Evolutionary conservation across 2,329 filamentous ascomycete species (phyloP).

Genomic region (Cytospora chrysosperma): DNA sequence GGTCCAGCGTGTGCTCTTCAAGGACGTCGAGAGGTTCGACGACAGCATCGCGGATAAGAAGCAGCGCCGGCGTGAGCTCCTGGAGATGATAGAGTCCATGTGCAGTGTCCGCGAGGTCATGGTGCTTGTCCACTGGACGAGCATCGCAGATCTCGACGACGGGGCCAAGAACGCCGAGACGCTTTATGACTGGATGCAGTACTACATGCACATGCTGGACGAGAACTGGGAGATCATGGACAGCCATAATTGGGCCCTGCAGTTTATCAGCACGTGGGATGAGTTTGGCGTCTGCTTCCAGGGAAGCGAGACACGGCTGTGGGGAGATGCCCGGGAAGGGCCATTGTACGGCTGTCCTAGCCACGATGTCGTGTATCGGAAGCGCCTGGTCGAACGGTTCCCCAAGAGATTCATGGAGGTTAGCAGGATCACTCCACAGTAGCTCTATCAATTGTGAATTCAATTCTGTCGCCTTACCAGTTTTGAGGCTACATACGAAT

Average conservation of each 20-base stretch:
- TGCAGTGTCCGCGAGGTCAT: constrained; percentile 23
- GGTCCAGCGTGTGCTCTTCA: constrained; percentile 22
- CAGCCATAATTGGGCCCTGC: constrained; percentile 22
- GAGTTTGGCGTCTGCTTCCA: constrained; percentile 24
- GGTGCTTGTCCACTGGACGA: constrained; percentile 25
- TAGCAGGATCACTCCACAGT: constrained; percentile 16
- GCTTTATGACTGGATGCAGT: constrained; percentile 25
- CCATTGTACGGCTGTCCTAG: constrained; percentile 24
- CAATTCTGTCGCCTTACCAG: neutral
- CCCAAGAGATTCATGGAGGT: constrained; percentile 22
- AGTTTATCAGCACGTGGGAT: constrained; percentile 24
- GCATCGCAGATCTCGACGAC: constrained; percentile 23
- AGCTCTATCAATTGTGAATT: neutral
- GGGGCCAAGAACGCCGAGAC: constrained; percentile 14
- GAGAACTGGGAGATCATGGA: constrained; percentile 24
- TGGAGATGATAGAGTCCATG: constrained; percentile 25
- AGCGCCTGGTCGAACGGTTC: constrained; percentile 23
- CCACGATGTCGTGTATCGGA: constrained; percentile 22
- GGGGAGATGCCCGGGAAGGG: constrained; percentile 23
- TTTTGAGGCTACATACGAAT: neutral
- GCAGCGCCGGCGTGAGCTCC: constrained; percentile 24
- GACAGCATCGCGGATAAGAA: constrained; percentile 24
- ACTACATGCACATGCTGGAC: constrained; percentile 23
- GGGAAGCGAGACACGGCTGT: constrained; percentile 17
- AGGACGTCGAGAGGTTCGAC: constrained; percentile 23